Evolutionary conservation across 208 protist species (phyloP).

Genomic region (Acanthamoeba culbertsoni): DNA sequence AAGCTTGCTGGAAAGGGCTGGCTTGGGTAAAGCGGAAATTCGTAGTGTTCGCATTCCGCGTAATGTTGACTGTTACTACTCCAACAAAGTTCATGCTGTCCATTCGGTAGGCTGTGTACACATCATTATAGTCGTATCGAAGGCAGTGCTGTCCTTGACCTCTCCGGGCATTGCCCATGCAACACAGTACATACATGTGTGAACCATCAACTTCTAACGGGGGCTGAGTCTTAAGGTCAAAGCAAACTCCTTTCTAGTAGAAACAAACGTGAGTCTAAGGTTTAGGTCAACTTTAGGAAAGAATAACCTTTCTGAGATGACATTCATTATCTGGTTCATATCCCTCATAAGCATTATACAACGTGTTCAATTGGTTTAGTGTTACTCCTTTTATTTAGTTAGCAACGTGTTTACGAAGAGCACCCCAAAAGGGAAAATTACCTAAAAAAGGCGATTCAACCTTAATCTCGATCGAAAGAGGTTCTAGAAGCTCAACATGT

Average conservation of each 20-base stretch:
- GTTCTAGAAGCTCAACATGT: no score
- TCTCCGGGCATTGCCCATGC: background rate
- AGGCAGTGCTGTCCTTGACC: conserved; percentile 9
- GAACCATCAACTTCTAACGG: background rate
- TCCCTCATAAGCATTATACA: background rate
- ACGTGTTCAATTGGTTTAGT: background rate
- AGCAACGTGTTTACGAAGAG: background rate
- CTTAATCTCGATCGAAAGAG: background rate
- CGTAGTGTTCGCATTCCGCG: background rate
- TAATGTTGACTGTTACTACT: background rate
- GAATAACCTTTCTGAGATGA: background rate
- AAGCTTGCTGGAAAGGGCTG: background rate
- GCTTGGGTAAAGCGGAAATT: background rate
- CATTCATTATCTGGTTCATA: background rate
- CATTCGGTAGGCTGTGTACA: background rate
- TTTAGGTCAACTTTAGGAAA: background rate
- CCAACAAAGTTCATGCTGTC: background rate
- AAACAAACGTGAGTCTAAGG: background rate
- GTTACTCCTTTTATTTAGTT: background rate
- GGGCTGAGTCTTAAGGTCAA: background rate
- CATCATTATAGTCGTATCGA: background rate
- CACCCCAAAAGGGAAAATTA: background rate
- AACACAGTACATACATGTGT: background rate
- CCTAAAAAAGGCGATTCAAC: background rate
- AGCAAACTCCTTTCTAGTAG: background rate